phyloP scores from a whole-genome alignment of 176 grass and related monocot species.

The Eragrostis curvula region DNA sequence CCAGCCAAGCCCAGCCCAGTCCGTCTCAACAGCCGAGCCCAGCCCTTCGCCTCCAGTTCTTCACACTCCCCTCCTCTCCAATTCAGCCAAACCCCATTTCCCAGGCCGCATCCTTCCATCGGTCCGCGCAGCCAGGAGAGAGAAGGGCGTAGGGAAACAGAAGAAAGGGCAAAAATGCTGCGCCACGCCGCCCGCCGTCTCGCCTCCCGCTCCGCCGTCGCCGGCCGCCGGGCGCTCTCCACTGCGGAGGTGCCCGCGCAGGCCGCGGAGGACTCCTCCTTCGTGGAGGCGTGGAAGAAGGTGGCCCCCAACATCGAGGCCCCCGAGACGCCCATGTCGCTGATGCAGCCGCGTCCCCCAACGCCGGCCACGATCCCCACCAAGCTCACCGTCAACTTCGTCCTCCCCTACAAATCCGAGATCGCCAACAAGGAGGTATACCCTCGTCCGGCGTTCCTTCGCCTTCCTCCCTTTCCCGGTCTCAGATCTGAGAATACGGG shows the following conservation, averaged over 20 bases:
- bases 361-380: slow-evolving; percentile 68
- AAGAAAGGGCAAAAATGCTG: slow-evolving; percentile 37
- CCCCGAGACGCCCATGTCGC: slow-evolving; percentile 65
- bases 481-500: slow-evolving; percentile 39
- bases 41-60: neutral
- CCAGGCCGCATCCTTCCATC: slow-evolving; percentile 22
- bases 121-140: neutral
- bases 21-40: neutral
- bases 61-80: neutral
- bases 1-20: neutral
- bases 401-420: slow-evolving; percentile 92
- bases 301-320: slow-evolving; percentile 68
- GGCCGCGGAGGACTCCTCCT: slow-evolving; percentile 55
- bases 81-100: neutral
- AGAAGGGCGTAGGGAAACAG: neutral
- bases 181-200: slow-evolving; percentile 59
- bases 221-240: slow-evolving; percentile 43
- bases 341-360: slow-evolving; percentile 83
- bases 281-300: slow-evolving; percentile 79
- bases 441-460: neutral
- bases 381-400: slow-evolving; percentile 92
- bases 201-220: slow-evolving; percentile 46
- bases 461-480: neutral
- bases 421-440: slow-evolving; percentile 91
- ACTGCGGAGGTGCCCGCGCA: slow-evolving; percentile 60